These are phyloP conservation scores for Penstemon davidsonii DNA, from an alignment of 257 asterid species.

Conservation along the genomic window DNA sequence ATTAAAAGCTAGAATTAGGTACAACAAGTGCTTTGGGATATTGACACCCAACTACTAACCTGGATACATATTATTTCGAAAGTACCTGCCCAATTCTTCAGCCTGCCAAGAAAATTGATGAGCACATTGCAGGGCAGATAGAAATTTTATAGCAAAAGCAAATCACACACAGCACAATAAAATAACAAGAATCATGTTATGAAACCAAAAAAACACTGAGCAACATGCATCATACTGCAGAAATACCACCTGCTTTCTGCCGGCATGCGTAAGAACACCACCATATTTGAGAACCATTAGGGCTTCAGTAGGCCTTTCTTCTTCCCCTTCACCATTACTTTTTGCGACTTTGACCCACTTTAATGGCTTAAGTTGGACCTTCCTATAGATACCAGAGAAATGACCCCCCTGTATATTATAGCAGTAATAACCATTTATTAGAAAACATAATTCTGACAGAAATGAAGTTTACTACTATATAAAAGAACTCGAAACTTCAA, in stretches of 20 bases:
- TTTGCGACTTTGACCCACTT: conserved; percentile 83
- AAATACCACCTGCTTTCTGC: conserved; percentile 80
- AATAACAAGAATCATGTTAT: conserved; percentile 11
- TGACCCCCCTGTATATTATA: conserved; percentile 81
- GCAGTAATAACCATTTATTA: conserved; percentile 19
- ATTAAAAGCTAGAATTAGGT: conserved; percentile 23
- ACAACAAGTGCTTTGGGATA: conserved; percentile 5
- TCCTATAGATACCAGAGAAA: conserved; percentile 95
- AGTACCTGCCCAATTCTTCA: conserved; percentile 95
- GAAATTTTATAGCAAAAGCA: conserved; percentile 17
- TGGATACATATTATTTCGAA: conserved; percentile 95
- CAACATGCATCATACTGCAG: conserved; percentile 21
- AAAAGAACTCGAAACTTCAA: conserved; percentile 9
- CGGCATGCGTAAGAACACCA: conserved; percentile 99
- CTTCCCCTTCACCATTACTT: conserved; percentile 83
- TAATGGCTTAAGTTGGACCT: conserved; percentile 94
- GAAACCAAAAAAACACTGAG: conserved; percentile 14
- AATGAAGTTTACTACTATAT: conserved; percentile 1
- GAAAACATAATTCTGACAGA: background rate
- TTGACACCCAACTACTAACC: conserved; percentile 42
- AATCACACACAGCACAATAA: conserved; percentile 6
- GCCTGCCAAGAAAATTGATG: conserved; percentile 59
- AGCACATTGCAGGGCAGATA: conserved; percentile 19
- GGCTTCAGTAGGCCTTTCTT: conserved; percentile 91
- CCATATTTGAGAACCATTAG: conserved; percentile 98